A percentile compares a stretch with the other conserved stretches of the same genome.
phyloP scores from a whole-genome alignment of 805 yeast species.

The Barnettozyma populi region DNA sequence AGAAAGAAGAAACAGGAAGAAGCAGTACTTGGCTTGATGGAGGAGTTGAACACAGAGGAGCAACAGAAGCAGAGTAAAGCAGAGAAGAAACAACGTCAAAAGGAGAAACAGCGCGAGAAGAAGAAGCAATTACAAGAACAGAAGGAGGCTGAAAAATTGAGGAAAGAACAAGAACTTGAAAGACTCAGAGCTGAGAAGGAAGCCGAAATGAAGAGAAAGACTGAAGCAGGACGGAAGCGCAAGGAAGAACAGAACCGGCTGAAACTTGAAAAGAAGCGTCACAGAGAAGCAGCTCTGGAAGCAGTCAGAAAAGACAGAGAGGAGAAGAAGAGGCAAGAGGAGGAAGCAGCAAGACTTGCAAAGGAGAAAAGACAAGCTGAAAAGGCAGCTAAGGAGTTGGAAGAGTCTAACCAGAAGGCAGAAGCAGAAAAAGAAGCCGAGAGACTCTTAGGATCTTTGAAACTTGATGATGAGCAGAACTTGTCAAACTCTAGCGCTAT shows the following conservation, averaged over 20 bases:
- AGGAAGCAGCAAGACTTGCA: conserved; percentile 31
- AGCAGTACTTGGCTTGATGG: conserved; percentile 52
- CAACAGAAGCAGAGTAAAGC: conserved; percentile 58
- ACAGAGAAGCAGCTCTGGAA: conserved; percentile 34
- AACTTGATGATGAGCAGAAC: conserved; percentile 5
- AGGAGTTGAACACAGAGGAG: conserved; percentile 68
- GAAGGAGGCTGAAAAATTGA: conserved; percentile 48
- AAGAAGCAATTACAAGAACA: conserved; percentile 52
- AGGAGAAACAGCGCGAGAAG: conserved; percentile 68
- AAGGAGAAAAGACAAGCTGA: conserved; percentile 29
- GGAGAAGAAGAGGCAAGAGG: conserved; percentile 29
- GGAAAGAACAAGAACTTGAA: conserved; percentile 38
- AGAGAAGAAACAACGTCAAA: conserved; percentile 48
- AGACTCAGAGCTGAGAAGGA: conserved; percentile 32
- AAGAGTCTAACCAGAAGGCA: conserved; percentile 33
- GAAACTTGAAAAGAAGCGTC: conserved; percentile 35
- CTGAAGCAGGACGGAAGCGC: conserved; percentile 36
- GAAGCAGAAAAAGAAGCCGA: conserved; percentile 30
- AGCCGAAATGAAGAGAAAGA: conserved; percentile 35
- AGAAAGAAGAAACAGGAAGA: conserved; percentile 79
- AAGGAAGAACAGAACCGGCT: conserved; percentile 35
- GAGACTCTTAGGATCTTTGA: conserved; percentile 6
- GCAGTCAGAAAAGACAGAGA: conserved; percentile 27
- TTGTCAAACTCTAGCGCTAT: background rate
- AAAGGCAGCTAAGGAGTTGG: conserved; percentile 26